Percentiles rank a stretch among this genome's conserved stretches.
These are phyloP conservation scores for Suhomyces yuchorum DNA, from an alignment of 1,139 yeast species.

Conservation along the genomic window DNA sequence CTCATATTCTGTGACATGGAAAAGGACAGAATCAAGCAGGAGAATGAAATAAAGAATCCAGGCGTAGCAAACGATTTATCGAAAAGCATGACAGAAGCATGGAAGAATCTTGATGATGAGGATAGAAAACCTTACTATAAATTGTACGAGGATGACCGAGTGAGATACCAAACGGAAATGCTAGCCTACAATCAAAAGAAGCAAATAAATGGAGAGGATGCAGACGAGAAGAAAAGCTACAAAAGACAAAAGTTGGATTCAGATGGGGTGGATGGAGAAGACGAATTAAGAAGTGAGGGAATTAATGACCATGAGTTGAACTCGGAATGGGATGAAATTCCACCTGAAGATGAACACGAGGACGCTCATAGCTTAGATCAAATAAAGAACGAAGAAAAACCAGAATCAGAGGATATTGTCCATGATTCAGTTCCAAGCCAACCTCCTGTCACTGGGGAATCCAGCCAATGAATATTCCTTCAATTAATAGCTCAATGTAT, in stretches of 20 bases:
- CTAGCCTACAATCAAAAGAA: slow-evolving; percentile 55
- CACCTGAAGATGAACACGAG: slow-evolving; percentile 1
- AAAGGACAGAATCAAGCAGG: slow-evolving; percentile 68
- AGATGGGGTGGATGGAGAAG: slow-evolving; percentile 12
- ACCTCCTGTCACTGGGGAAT: not conserved
- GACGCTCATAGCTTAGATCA: not conserved
- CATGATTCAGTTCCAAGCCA: not conserved
- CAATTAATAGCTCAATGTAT: slow-evolving; percentile 3
- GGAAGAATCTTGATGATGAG: slow-evolving; percentile 76
- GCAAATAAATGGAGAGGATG: slow-evolving; percentile 14
- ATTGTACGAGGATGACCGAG: slow-evolving; percentile 76
- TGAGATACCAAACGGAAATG: slow-evolving; percentile 75
- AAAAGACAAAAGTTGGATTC: slow-evolving; percentile 19
- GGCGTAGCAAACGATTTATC: slow-evolving; percentile 67
- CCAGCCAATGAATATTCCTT: not conserved
- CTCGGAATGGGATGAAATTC: slow-evolving; percentile 7
- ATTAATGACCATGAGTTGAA: slow-evolving; percentile 4
- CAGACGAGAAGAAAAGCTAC: slow-evolving; percentile 13
- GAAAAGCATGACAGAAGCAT: slow-evolving; percentile 77
- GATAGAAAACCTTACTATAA: slow-evolving; percentile 76
- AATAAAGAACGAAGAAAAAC: not conserved
- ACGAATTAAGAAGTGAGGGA: slow-evolving; percentile 11
- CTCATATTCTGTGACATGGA: slow-evolving; percentile 84
- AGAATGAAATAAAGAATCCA: slow-evolving; percentile 46
- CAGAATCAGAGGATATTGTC: not conserved